Evolutionary conservation across 768 basidiomycete species (phyloP).

Genomic region (Arthromyces matolae): DNA sequence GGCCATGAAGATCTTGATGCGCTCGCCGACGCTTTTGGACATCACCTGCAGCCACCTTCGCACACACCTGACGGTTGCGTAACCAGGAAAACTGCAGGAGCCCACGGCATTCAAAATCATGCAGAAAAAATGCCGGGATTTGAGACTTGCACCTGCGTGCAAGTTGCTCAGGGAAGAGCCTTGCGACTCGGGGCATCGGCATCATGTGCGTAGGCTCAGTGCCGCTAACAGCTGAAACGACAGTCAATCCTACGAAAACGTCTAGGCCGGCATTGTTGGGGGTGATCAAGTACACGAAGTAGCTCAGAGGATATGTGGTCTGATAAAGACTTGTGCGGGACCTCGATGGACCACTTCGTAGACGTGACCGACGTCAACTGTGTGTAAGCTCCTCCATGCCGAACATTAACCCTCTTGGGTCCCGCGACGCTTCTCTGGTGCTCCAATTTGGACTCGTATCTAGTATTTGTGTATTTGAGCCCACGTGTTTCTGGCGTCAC

Average conservation of each 20-base stretch:
- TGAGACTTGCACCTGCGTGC: slow-evolving; percentile 23
- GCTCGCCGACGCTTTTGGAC: slow-evolving; percentile 49
- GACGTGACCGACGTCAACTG: slow-evolving; percentile 19
- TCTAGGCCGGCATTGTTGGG: slow-evolving; percentile 10
- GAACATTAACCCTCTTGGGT: slow-evolving; percentile 17
- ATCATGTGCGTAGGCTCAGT: slow-evolving; percentile 39
- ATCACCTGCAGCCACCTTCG: slow-evolving; percentile 27
- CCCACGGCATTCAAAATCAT: slow-evolving; percentile 51
- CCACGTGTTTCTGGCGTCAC: slow-evolving; percentile 47
- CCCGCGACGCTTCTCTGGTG: slow-evolving; percentile 56
- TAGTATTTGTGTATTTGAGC: slow-evolving; percentile 23
- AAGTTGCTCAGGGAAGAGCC: slow-evolving; percentile 36
- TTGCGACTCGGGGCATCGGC: slow-evolving; percentile 36
- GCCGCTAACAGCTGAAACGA: slow-evolving; percentile 5
- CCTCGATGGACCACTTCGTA: slow-evolving; percentile 10
- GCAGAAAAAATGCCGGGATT: slow-evolving; percentile 52
- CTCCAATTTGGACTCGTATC: slow-evolving; percentile 14
- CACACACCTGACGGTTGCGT: slow-evolving; percentile 11
- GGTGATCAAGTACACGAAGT: slow-evolving; percentile 21
- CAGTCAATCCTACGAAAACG: slow-evolving; percentile 7
- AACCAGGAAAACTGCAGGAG: slow-evolving; percentile 28
- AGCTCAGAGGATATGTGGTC: slow-evolving; percentile 24
- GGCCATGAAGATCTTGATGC: slow-evolving; percentile 55
- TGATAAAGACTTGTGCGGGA: slow-evolving; percentile 11
- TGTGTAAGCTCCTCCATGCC: slow-evolving; percentile 41